Percentiles rank a stretch among this genome's conserved stretches.
phyloP scores from a whole-genome alignment of 169 alveolate species.

The Sarcocystis neurona region DNA sequence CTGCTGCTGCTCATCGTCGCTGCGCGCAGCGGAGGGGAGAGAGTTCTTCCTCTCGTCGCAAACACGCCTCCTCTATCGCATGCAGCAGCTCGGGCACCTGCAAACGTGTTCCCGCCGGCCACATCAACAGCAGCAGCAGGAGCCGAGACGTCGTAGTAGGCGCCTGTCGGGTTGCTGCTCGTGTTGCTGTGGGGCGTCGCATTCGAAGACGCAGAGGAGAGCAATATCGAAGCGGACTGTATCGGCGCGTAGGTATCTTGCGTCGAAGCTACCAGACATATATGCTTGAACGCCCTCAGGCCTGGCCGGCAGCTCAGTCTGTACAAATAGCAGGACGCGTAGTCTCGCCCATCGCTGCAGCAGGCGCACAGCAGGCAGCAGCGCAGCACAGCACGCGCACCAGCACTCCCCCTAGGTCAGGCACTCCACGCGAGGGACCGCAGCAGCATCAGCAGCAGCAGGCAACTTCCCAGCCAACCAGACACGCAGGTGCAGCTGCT shows the following conservation, averaged over 20 bases:
- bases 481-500: background rate
- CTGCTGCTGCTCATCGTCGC: no score
- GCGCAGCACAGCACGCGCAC: background rate
- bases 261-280: conserved; percentile 33
- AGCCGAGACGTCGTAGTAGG: no score
- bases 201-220: no score
- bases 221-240: conserved; percentile 35
- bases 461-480: background rate
- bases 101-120: no score
- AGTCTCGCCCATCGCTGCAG: conserved; percentile 33
- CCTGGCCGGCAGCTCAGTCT: conserved; percentile 31
- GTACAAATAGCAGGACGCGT: background rate
- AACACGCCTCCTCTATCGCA: no score
- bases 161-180: no score
- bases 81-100: no score
- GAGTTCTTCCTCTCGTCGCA: no score
- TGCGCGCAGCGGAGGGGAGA: no score
- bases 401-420: background rate
- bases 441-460: background rate
- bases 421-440: background rate
- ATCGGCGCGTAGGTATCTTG: conserved; percentile 44
- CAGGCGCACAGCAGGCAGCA: background rate
- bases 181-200: no score
- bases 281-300: conserved; percentile 33
- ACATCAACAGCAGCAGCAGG: no score